These are phyloP conservation scores for Teunomyces aglyptinius DNA, from an alignment of 805 yeast genomes.

Conservation along the genomic window DNA sequence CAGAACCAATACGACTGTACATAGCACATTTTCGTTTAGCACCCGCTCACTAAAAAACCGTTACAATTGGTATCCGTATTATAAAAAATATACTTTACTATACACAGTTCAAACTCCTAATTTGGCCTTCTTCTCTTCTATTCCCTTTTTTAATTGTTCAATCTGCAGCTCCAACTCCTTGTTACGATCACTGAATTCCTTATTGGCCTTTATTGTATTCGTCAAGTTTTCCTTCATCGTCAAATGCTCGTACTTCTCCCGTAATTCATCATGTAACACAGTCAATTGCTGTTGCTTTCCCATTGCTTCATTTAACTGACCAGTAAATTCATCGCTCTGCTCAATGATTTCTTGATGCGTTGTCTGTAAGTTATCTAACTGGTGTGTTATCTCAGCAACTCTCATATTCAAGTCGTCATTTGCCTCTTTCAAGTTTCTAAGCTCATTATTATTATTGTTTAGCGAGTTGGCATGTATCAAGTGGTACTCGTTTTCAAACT, in stretches of 20 bases:
- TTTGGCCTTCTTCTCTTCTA: slow-evolving; percentile 28
- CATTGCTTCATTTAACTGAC: slow-evolving; percentile 9
- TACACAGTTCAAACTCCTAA: slow-evolving; percentile 13
- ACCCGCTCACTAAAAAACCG: too few species aligned
- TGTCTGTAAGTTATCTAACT: slow-evolving; percentile 27
- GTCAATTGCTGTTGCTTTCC: slow-evolving; percentile 8
- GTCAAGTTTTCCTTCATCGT: slow-evolving; percentile 20
- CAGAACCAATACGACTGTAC: background rate
- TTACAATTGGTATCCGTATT: too few species aligned
- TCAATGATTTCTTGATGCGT: slow-evolving; percentile 37
- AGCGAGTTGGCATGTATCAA: slow-evolving; percentile 38
- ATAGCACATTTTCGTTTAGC: background rate
- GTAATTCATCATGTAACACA: slow-evolving; percentile 8
- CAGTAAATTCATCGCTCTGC: slow-evolving; percentile 29
- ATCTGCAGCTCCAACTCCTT: slow-evolving; percentile 32
- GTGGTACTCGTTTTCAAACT: slow-evolving; percentile 39
- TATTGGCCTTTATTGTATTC: slow-evolving; percentile 30
- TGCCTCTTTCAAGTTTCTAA: slow-evolving; percentile 36
- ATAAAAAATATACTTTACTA: background rate
- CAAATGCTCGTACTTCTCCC: slow-evolving; percentile 13
- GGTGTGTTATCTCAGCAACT: slow-evolving; percentile 25
- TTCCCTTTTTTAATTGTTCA: slow-evolving; percentile 18
- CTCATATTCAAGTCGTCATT: slow-evolving; percentile 30
- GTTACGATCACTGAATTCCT: slow-evolving; percentile 31
- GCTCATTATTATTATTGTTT: slow-evolving; percentile 37